phyloP scores from a whole-genome alignment of 2,329 filamentous ascomycete genomes.

The Alternaria brassicae region DNA sequence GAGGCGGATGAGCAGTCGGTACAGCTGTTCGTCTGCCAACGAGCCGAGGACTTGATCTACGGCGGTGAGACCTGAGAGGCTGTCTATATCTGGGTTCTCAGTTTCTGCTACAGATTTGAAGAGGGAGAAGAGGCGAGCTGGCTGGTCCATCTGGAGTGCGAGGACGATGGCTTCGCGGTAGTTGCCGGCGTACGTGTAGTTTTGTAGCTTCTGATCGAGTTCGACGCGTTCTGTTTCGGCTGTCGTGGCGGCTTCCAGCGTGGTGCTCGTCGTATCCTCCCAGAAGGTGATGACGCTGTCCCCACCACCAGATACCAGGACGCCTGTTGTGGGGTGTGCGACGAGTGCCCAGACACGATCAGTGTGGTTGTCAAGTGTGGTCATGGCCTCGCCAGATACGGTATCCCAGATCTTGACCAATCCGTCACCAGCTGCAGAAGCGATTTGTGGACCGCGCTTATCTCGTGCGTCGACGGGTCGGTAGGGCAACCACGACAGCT shows the following conservation, averaged over 20 bases:
- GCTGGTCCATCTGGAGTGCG: constrained; percentile 92
- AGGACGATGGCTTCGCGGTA: constrained; percentile 93
- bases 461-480: constrained; percentile 48
- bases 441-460: constrained; percentile 73
- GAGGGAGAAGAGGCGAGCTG: constrained; percentile 80
- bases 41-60: constrained; percentile 85
- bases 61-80: constrained; percentile 66
- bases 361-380: constrained; percentile 94
- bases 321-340: constrained; percentile 67
- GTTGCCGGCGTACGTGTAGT: constrained; percentile 85
- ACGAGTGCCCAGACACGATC: constrained; percentile 93
- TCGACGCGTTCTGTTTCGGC: constrained; percentile 83
- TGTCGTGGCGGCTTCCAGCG: constrained; percentile 74
- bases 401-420: constrained; percentile 97
- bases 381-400: constrained; percentile 80
- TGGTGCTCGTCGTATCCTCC: constrained; percentile 86
- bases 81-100: constrained; percentile 65
- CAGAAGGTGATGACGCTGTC: constrained; percentile 96
- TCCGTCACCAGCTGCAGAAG: constrained; percentile 89
- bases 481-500: constrained; percentile 83
- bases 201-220: constrained; percentile 92
- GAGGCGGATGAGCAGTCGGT: constrained; percentile 78
- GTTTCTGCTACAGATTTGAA: constrained; percentile 81
- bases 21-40: constrained; percentile 85
- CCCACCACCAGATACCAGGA: constrained; percentile 86